A percentile compares a stretch with the other conserved stretches of the same genome.
These are phyloP conservation scores for Verticillium longisporum DNA, from an alignment of 2,329 filamentous ascomycete genomes.

Conservation along the genomic window DNA sequence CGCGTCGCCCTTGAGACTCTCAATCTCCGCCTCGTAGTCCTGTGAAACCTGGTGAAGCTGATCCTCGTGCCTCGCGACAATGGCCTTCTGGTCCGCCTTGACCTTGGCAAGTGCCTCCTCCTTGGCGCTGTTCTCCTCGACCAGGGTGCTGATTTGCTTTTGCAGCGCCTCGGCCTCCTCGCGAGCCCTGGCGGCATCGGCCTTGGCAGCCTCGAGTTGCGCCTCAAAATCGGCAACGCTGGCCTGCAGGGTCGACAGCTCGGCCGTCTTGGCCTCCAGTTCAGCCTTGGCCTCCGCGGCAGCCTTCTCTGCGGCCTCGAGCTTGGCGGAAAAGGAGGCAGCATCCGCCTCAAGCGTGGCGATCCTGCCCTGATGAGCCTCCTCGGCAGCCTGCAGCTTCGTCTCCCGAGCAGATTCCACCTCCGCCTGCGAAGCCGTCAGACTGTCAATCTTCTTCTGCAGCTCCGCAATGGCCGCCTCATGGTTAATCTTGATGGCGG, in stretches of 20 bases:
- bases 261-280: constrained; percentile 34
- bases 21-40: constrained; percentile 60
- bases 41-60: constrained; percentile 52
- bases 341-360: constrained; percentile 46
- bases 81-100: constrained; percentile 37
- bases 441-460: constrained; percentile 48
- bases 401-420: constrained; percentile 37
- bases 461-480: constrained; percentile 40
- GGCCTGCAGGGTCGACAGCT: constrained; percentile 30
- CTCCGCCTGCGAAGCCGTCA: constrained; percentile 38
- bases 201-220: constrained; percentile 38
- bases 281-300: constrained; percentile 33
- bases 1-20: constrained; percentile 54
- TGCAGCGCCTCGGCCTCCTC: constrained; percentile 41
- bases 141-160: constrained; percentile 39
- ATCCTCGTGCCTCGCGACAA: constrained; percentile 43
- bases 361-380: constrained; percentile 37
- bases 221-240: constrained; percentile 35
- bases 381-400: constrained; percentile 35
- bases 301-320: constrained; percentile 39
- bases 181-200: constrained; percentile 33
- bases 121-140: constrained; percentile 38
- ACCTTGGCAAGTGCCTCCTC: constrained; percentile 43
- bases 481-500: constrained; percentile 43
- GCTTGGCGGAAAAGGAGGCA: constrained; percentile 40